Percentiles rank a stretch among this genome's conserved stretches.
phyloP scores from a whole-genome alignment of 495 filamentous ascomycete species.

The Talaromyces wortmannii region DNA sequence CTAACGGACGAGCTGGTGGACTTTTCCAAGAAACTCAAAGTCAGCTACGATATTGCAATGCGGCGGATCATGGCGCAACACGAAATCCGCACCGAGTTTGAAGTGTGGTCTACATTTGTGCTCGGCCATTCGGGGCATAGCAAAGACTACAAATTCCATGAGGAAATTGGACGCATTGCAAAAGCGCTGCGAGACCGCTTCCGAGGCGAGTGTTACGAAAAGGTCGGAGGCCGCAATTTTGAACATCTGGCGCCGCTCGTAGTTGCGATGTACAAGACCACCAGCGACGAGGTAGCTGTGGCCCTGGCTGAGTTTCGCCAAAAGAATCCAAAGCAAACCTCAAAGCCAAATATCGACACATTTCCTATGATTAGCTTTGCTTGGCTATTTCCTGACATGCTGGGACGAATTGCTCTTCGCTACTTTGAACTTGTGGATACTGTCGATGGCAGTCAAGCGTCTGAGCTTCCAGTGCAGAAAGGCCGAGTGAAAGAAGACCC shows the following conservation, averaged over 20 bases:
- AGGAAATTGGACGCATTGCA: constrained; percentile 66
- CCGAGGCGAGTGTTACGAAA: constrained; percentile 52
- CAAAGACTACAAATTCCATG: constrained; percentile 78
- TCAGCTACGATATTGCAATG: constrained; percentile 69
- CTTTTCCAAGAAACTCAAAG: constrained; percentile 60
- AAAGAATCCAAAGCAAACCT: constrained; percentile 22
- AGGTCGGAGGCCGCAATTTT: constrained; percentile 55
- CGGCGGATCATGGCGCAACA: constrained; percentile 79
- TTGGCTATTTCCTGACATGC: constrained; percentile 72
- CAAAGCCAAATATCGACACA: constrained; percentile 20
- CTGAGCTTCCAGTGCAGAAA: not conserved
- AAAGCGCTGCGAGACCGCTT: constrained; percentile 58
- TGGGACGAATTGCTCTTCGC: constrained; percentile 63
- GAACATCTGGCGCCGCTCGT: constrained; percentile 59
- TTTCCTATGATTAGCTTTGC: constrained; percentile 90
- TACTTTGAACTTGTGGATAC: constrained; percentile 11
- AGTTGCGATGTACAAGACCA: constrained; percentile 82
- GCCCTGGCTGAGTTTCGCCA: constrained; percentile 38
- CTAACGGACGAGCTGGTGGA: constrained; percentile 46
- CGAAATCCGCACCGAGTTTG: constrained; percentile 83
- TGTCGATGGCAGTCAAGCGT: not conserved
- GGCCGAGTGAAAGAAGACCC: not conserved
- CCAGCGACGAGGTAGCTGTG: constrained; percentile 57
- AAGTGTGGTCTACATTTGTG: constrained; percentile 81
- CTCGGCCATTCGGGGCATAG: constrained; percentile 58